phyloP scores from a whole-genome alignment of 441 rosid species.

The Arabidopsis hybrid region DNA sequence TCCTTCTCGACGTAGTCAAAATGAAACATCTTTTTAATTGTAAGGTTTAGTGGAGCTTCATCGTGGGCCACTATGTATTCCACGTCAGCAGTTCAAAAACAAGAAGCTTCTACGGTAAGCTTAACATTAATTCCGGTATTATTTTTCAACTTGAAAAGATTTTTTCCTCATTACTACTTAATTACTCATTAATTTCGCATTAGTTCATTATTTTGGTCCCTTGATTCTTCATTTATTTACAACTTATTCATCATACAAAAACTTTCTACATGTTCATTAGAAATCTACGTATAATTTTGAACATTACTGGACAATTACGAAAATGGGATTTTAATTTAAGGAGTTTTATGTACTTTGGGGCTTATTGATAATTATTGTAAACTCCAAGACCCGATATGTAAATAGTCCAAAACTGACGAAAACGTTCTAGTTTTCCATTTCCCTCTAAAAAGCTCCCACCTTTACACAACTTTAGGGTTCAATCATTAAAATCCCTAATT shows the following conservation, averaged over 20 bases:
- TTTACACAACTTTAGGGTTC: constrained; percentile 24
- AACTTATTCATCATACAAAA: no score
- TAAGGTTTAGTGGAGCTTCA: not conserved
- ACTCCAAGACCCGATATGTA: not conserved
- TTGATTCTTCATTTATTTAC: no score
- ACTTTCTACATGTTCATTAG: no score
- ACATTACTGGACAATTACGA: no score
- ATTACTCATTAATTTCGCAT: no score
- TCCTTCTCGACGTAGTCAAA: not conserved
- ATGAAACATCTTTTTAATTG: not conserved
- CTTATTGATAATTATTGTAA: not conserved
- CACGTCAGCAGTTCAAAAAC: constrained; percentile 1
- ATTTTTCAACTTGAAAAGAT: no score
- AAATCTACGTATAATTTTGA: no score
- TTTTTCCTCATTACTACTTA: no score
- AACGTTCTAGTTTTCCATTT: constrained; percentile 34
- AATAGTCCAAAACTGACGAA: constrained; percentile 26
- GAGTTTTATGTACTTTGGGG: not conserved
- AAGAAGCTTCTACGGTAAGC: constrained; percentile 18
- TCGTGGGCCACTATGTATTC: constrained; percentile 11
- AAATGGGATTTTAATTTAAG: not conserved
- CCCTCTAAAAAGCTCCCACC: constrained; percentile 38
- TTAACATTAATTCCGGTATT: not conserved
- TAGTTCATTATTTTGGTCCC: no score
- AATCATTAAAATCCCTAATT: constrained; percentile 21